These are phyloP conservation scores for Solanum hybrid DNA, from an alignment of 305 asterid genomes.

Conservation along the genomic window DNA sequence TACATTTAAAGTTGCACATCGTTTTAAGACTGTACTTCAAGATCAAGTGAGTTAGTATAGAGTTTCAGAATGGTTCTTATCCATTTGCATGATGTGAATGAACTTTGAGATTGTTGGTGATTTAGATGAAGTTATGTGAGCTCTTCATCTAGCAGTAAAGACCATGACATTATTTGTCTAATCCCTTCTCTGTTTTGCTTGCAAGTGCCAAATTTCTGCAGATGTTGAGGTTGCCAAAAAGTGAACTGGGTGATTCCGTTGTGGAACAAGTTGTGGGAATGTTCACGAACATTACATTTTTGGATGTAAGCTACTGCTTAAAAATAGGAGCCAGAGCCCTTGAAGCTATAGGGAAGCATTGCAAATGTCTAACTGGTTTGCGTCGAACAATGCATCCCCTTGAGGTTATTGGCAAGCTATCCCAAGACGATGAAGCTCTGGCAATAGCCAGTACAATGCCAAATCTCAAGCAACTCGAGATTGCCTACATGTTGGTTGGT, in stretches of 20 bases:
- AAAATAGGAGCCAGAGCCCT: constrained; percentile 59
- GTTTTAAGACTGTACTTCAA: neutral
- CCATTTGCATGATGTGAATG: neutral
- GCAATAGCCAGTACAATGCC: constrained; percentile 75
- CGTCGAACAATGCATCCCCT: constrained; percentile 74
- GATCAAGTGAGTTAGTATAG: neutral
- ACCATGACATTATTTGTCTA: neutral
- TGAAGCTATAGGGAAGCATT: constrained; percentile 54
- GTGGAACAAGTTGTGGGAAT: constrained; percentile 33
- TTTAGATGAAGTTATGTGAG: neutral
- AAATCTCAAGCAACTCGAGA: constrained; percentile 69
- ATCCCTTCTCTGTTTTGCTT: constrained; percentile 14
- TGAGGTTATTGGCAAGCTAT: constrained; percentile 46
- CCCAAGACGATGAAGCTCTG: constrained; percentile 72
- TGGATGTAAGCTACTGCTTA: constrained; percentile 79
- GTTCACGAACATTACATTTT: constrained; percentile 38
- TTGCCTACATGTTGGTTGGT: constrained; percentile 55
- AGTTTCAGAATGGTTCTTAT: neutral
- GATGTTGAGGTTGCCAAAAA: constrained; percentile 45
- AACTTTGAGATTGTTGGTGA: neutral
- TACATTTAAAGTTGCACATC: neutral
- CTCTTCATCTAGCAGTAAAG: neutral
- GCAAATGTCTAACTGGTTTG: constrained; percentile 46
- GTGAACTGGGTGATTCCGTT: constrained; percentile 40
- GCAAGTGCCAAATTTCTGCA: constrained; percentile 62